phyloP scores from a whole-genome alignment of 2,329 filamentous ascomycete genomes.

The Colletotrichum orchidophilum region DNA sequence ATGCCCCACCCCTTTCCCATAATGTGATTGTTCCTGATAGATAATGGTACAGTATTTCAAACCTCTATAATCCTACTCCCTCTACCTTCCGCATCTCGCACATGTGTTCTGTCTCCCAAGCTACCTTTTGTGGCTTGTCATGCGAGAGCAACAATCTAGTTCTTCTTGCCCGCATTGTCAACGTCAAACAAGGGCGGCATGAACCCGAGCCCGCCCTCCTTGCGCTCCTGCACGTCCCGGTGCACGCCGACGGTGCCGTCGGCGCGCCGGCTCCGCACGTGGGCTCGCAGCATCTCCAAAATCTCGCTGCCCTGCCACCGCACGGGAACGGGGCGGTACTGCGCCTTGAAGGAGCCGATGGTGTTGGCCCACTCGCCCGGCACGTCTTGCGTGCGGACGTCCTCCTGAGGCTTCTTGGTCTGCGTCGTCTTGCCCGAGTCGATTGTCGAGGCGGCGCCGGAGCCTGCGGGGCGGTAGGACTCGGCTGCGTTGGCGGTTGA shows the following conservation, averaged over 20 bases:
- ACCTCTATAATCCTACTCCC: neutral
- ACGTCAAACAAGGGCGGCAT: conserved; percentile 58
- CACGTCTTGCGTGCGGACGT: conserved; percentile 42
- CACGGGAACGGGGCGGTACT: conserved; percentile 87
- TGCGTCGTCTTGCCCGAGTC: conserved; percentile 35
- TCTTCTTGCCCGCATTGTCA: conserved; percentile 14
- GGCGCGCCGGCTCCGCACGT: conserved; percentile 73
- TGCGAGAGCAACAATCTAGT: neutral
- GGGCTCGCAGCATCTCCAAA: conserved; percentile 77
- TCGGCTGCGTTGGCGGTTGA: conserved; percentile 38
- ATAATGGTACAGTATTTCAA: neutral
- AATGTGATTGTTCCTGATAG: neutral
- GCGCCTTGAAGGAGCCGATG: conserved; percentile 90
- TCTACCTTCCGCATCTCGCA: neutral
- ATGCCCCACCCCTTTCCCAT: neutral
- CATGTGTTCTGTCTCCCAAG: no score
- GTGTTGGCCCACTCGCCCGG: conserved; percentile 95
- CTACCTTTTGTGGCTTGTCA: no score
- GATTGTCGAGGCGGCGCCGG: conserved; percentile 29
- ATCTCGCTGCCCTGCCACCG: conserved; percentile 89
- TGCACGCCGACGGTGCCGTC: conserved; percentile 46
- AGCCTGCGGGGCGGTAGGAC: conserved; percentile 18
- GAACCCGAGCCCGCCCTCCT: conserved; percentile 61
- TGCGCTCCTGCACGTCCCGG: conserved; percentile 36
- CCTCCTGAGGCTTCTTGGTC: conserved; percentile 36